Conservation (phyloP, 352 stramenopile species). For the Phytophthora sojae region DNA sequence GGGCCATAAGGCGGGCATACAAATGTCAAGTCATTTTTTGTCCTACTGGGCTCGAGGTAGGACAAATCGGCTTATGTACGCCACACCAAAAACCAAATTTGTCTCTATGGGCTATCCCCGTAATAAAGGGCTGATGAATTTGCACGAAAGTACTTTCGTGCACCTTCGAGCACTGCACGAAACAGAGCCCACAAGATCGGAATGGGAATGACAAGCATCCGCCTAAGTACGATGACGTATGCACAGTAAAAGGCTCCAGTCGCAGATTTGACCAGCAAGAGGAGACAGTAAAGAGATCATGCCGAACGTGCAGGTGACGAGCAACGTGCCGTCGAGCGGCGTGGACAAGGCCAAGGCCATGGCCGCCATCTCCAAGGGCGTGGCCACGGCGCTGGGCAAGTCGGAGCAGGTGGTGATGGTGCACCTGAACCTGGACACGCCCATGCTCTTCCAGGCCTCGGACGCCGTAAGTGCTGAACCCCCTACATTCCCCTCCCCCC, state of each 20-base stretch:
- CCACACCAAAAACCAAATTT: neutral
- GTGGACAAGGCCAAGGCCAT: constrained; percentile 44
- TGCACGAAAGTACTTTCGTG: too few relatives aligned
- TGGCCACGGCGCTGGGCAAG: constrained; percentile 55
- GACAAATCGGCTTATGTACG: too few relatives aligned
- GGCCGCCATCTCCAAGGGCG: constrained; percentile 49
- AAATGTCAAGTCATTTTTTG: too few relatives aligned
- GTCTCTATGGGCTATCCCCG: too few relatives aligned
- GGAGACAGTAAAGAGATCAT: constrained; percentile 33
- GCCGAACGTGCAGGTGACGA: constrained; percentile 62
- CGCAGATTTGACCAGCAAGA: neutral
- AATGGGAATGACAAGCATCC: neutral
- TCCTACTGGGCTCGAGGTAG: too few relatives aligned
- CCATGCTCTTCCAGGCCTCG: constrained; percentile 61
- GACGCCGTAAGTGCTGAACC: constrained; percentile 42
- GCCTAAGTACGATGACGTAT: neutral
- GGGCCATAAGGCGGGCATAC: too few relatives aligned
- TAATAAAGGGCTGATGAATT: too few relatives aligned
- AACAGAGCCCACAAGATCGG: neutral
- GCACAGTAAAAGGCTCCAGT: too few relatives aligned
- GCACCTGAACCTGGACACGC: constrained; percentile 56
- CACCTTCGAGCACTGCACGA: too few relatives aligned
- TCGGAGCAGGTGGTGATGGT: constrained; percentile 68
- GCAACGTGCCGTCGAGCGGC: constrained; percentile 48
- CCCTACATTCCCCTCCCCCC: too few relatives aligned